phyloP scores from a whole-genome alignment of 176 grass and related monocot species.

The Chloris gayana region DNA sequence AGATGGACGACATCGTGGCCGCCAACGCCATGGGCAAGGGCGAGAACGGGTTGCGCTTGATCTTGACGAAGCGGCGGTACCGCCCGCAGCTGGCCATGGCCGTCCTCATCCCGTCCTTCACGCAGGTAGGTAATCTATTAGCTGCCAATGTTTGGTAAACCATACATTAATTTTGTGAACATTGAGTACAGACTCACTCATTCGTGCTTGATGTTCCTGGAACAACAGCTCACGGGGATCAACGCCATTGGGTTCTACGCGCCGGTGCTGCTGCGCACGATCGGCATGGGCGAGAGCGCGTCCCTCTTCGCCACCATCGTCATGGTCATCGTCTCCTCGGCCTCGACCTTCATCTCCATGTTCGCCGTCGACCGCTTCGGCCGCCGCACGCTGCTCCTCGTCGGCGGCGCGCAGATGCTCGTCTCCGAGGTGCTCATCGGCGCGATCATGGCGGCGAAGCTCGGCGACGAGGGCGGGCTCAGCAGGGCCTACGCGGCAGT shows the following conservation, averaged over 20 bases:
- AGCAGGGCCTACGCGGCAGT: background rate
- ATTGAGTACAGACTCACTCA: background rate
- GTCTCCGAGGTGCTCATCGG: conserved; percentile 37
- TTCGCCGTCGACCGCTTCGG: conserved; percentile 45
- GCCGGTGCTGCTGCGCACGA: conserved; percentile 44
- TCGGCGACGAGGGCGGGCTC: conserved; percentile 39
- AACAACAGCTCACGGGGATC: conserved; percentile 38
- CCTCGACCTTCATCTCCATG: conserved; percentile 20
- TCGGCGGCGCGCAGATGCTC: conserved; percentile 42
- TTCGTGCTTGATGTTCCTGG: background rate
- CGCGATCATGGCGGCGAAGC: conserved; percentile 32
- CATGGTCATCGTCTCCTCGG: conserved; percentile 1
- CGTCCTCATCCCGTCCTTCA: conserved; percentile 45
- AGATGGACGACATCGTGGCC: conserved; percentile 52
- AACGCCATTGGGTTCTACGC: conserved; percentile 59
- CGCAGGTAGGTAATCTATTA: conserved; percentile 37
- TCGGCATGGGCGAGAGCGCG: conserved; percentile 55
- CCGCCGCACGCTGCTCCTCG: conserved; percentile 35
- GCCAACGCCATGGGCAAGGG: background rate
- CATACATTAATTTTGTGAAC: background rate
- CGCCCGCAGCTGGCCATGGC: conserved; percentile 52
- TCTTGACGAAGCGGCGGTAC: conserved; percentile 35
- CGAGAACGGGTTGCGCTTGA: background rate
- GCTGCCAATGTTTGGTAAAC: background rate
- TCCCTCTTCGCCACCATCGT: conserved; percentile 42